Evolutionary conservation across 129 eudicot genomes (phyloP).

Genomic region (Daucus carota): DH1_v3.0 NC_030384.2:37422001-37422500

Average conservation of each 20-base stretch:
- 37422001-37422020: background rate
- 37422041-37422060: background rate
- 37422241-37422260: constrained; percentile 20
- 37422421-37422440: constrained; percentile 26
- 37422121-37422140: background rate
- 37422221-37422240: constrained; percentile 67
- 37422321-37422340: background rate
- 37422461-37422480: background rate
- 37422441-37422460: background rate
- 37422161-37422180: constrained; percentile 92
- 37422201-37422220: constrained; percentile 89
- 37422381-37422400: constrained; percentile 75
- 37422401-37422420: constrained; percentile 99
- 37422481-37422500: background rate
- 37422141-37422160: constrained; percentile 89
- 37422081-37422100: background rate
- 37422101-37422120: background rate
- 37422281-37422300: background rate
- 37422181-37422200: constrained; percentile 90
- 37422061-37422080: background rate
- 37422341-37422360: constrained; percentile 94
- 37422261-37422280: background rate
- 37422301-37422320: background rate
- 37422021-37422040: background rate
- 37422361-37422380: constrained; percentile 78